Conservation (phyloP, 257 asterid species). For the Eustoma russellianum region DNA sequence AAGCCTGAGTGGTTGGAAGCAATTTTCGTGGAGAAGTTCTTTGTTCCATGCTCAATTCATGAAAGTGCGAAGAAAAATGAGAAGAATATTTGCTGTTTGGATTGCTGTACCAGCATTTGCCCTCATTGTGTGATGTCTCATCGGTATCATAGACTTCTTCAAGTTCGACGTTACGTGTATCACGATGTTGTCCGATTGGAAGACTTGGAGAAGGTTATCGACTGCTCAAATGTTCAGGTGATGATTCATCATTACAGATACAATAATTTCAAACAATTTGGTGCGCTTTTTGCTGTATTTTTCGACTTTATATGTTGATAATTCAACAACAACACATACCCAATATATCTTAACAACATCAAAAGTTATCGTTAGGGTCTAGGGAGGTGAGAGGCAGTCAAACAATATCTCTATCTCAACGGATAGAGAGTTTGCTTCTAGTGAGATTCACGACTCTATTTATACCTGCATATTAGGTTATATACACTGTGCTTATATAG, state of each 20-base stretch:
- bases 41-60: slow-evolving; percentile 64
- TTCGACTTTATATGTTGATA: not conserved
- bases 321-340: too few relatives aligned
- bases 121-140: slow-evolving; percentile 88
- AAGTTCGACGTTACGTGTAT: slow-evolving; percentile 89
- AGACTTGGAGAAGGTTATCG: slow-evolving; percentile 80
- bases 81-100: slow-evolving; percentile 83
- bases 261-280: not conserved
- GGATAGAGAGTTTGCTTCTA: too few relatives aligned
- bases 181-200: slow-evolving; percentile 88
- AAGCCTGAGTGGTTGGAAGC: slow-evolving; percentile 92
- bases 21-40: slow-evolving; percentile 55
- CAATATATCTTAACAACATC: too few relatives aligned
- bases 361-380: too few relatives aligned
- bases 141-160: slow-evolving; percentile 73
- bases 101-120: slow-evolving; percentile 89
- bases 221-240: slow-evolving; percentile 89
- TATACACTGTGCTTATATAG: slow-evolving; percentile 1
- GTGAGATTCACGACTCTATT: too few relatives aligned
- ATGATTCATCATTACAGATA: not conserved
- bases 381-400: too few relatives aligned
- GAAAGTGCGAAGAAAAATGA: slow-evolving; percentile 82
- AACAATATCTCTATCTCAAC: too few relatives aligned
- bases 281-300: too few relatives aligned
- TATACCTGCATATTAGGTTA: too few relatives aligned